These are phyloP conservation scores for Discostella stelligera DNA, from an alignment of 352 stramenopile genomes.

Conservation along the genomic window DNA sequence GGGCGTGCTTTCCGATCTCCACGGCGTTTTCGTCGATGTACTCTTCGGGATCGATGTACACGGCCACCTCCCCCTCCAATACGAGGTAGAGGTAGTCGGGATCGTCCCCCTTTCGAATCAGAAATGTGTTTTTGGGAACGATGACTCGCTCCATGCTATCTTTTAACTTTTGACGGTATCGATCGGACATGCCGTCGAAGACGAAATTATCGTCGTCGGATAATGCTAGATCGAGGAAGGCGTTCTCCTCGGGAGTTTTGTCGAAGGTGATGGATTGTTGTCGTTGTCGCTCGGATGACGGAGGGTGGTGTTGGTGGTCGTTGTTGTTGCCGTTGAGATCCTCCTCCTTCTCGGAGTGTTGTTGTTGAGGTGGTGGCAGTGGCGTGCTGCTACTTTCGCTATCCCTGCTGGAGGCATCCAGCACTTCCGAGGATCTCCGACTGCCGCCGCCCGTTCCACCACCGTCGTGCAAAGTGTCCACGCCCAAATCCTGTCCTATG, in stretches of 20 bases:
- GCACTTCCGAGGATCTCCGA: background rate
- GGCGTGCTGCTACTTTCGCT: background rate
- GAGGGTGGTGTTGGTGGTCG: no score
- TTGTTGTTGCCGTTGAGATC: conserved; percentile 9
- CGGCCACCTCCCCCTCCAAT: conserved; percentile 37
- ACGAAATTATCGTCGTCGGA: conserved; percentile 51
- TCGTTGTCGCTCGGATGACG: background rate
- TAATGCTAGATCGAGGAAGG: conserved; percentile 38
- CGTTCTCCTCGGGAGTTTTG: conserved; percentile 42
- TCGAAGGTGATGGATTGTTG: conserved; percentile 3
- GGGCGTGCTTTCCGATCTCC: conserved; percentile 39
- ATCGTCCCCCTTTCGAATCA: conserved; percentile 41
- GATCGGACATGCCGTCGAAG: conserved; percentile 36
- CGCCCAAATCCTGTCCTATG: conserved; percentile 34
- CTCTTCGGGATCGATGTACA: conserved; percentile 48
- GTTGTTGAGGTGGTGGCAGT: no score
- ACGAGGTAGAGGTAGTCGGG: conserved; percentile 48
- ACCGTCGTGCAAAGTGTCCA: conserved; percentile 25
- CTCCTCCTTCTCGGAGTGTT: no score
- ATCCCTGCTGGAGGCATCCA: no score
- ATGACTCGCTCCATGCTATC: conserved; percentile 33
- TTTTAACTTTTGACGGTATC: conserved; percentile 39
- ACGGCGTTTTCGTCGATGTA: conserved; percentile 48
- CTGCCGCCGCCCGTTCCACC: background rate
- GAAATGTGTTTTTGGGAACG: conserved; percentile 30